Evolutionary conservation across 306 rosid genomes (phyloP), one percentile per base, ranked within the genome.

Genomic region (Quercus engelmannii): DNA sequence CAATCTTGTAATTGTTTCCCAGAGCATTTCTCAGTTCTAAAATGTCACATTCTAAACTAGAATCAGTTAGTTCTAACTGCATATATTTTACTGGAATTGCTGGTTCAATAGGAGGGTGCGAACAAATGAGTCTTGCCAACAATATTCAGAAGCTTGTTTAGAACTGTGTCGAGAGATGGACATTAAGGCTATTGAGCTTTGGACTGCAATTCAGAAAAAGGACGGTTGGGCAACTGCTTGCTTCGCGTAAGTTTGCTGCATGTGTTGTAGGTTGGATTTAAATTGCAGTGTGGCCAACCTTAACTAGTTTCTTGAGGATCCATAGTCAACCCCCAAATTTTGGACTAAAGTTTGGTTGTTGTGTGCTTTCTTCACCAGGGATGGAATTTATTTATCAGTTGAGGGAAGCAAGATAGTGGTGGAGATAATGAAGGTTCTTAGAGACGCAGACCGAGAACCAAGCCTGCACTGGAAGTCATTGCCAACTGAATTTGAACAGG

Each of bases 91-190:
- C 20, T 79, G 69, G 64, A 81, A 33, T 30, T 69, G 67, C 83
- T 67, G 68, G 55, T 65, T 3, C 7, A 30, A 0, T 35, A 1
- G 76, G 1, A 2, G 4, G n/a, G 4, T 41, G 5, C 81, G 87
- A 78, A 87, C 91, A 55, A 86, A 89, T 35, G 91, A 91, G 82
- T 71, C 80, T 0, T 85, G 92, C 76, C 72, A 84, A 76, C 74
- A 76, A 31, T 94, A 94, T 71, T 89, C 97, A 18, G 93, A 94
- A 75, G 97, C 97, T 14, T 91, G 97, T 80, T 8, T 88, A 79
- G 77, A 92, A 72, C 46, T 92, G n/a, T 89, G 94, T 80, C 74
- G 49, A 9, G 96, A 87, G 84, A 80, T 89, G 82, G 78, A 89
- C 21, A 76, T 90, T 35, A 83, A 87, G 65, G 90, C 81, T 54